phyloP scores from a whole-genome alignment of 345 rosid genomes.

The Linum usitatissimum region DNA sequence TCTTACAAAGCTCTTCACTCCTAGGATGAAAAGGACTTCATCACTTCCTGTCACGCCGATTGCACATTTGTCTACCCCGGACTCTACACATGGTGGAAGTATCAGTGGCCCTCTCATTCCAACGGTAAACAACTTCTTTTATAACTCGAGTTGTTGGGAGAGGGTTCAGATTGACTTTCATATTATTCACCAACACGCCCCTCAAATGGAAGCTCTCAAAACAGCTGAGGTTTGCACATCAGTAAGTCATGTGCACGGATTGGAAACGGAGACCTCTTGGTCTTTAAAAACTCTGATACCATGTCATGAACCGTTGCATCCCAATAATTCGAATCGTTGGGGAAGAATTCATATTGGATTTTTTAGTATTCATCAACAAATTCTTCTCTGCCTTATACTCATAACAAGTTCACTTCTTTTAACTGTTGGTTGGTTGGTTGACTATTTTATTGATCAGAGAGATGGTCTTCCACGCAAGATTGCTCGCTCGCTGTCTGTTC shows the following conservation, averaged over 20 bases:
- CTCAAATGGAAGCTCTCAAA: too few relatives aligned
- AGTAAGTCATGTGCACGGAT: too few relatives aligned
- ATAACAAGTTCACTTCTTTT: background rate
- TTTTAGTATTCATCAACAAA: background rate
- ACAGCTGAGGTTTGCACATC: too few relatives aligned
- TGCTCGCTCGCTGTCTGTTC: slow-evolving; percentile 42
- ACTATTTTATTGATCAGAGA: slow-evolving; percentile 19
- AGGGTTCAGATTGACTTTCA: too few relatives aligned
- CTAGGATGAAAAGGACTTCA: slow-evolving; percentile 25
- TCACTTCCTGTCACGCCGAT: slow-evolving; percentile 41
- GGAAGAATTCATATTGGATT: background rate
- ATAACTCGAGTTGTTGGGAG: too few relatives aligned
- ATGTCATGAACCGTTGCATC: too few relatives aligned
- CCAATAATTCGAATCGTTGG: too few relatives aligned
- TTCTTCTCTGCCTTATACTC: background rate
- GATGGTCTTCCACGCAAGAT: slow-evolving; percentile 27
- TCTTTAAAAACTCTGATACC: too few relatives aligned
- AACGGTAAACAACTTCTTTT: background rate
- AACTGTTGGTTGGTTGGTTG: background rate
- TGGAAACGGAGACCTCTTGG: too few relatives aligned
- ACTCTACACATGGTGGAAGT: slow-evolving; percentile 17
- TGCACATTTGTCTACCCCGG: slow-evolving; percentile 15
- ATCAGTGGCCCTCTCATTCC: slow-evolving; percentile 3
- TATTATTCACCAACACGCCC: too few relatives aligned
- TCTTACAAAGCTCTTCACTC: slow-evolving; percentile 29